These are phyloP conservation scores for Hypoxylon trugodes DNA, from an alignment of 495 filamentous ascomycete genomes.

Conservation along the genomic window DNA sequence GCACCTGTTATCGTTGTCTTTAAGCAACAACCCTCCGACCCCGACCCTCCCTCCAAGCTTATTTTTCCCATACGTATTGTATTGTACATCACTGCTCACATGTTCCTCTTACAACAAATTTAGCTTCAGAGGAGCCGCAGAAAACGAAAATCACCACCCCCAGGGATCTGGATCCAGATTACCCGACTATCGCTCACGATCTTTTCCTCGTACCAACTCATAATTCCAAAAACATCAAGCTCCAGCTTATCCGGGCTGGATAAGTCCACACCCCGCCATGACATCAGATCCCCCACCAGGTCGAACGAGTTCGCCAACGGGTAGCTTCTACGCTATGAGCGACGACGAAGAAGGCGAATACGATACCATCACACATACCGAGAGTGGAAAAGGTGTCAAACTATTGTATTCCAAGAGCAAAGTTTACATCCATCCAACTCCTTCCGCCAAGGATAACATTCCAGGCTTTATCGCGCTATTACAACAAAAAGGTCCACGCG, in stretches of 20 bases:
- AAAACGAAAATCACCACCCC: neutral
- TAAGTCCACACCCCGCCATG: slow-evolving; percentile 40
- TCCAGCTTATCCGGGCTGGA: slow-evolving; percentile 34
- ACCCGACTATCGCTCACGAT: slow-evolving; percentile 2
- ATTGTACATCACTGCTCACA: slow-evolving; percentile 14
- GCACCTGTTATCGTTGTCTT: slow-evolving; percentile 20
- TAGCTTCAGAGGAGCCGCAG: slow-evolving; percentile 18
- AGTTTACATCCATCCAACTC: slow-evolving; percentile 97
- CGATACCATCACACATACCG: slow-evolving; percentile 89
- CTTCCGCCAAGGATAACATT: slow-evolving; percentile 94
- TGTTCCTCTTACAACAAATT: slow-evolving; percentile 25
- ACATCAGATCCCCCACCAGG: slow-evolving; percentile 44
- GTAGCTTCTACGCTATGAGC: slow-evolving; percentile 95
- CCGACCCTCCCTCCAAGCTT: no score
- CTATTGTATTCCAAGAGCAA: slow-evolving; percentile 98
- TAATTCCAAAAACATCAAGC: no score
- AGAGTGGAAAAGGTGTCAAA: slow-evolving; percentile 85
- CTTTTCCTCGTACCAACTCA: slow-evolving; percentile 12
- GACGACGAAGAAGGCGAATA: slow-evolving; percentile 97
- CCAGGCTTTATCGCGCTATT: slow-evolving; percentile 94
- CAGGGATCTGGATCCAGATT: slow-evolving; percentile 14
- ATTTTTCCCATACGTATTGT: neutral
- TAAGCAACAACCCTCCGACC: slow-evolving; percentile 19
- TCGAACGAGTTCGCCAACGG: slow-evolving; percentile 72
- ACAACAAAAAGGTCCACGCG: slow-evolving; percentile 77